These are phyloP conservation scores for Fraxinus ornus DNA, from an alignment of 305 asterid genomes.

Conservation along the genomic window DNA sequence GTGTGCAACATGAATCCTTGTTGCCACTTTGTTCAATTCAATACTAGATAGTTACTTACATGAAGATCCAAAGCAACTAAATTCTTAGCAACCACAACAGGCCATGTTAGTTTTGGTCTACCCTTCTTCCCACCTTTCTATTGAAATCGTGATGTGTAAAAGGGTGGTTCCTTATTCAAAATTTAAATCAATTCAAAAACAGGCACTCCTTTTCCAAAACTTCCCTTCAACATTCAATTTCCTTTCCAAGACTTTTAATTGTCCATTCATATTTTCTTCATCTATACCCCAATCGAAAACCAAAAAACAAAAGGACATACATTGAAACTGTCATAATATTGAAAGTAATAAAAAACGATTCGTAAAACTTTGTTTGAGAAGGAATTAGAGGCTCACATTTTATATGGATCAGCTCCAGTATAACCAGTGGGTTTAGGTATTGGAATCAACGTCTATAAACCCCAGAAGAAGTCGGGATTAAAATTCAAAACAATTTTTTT, in stretches of 20 bases:
- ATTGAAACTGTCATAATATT: background rate
- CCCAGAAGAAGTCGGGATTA: constrained; percentile 20
- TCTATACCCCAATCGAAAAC: constrained; percentile 7
- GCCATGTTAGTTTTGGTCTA: background rate
- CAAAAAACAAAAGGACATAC: background rate
- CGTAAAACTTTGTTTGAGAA: background rate
- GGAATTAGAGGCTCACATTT: constrained; percentile 50
- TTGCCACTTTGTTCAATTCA: background rate
- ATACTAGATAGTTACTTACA: background rate
- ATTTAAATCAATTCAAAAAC: background rate
- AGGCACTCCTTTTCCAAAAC: background rate
- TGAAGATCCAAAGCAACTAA: background rate
- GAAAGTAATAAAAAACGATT: background rate
- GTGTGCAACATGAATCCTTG: background rate
- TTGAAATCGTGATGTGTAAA: background rate
- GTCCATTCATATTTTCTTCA: background rate
- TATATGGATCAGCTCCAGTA: constrained; percentile 94
- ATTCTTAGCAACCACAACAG: background rate
- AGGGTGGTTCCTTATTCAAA: background rate
- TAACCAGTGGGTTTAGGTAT: constrained; percentile 85
- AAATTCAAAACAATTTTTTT: background rate
- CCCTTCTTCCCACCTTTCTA: background rate
- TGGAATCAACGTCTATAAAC: constrained; percentile 71
- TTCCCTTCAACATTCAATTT: constrained; percentile 8
- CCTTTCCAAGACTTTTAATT: background rate